These are phyloP conservation scores for Torulaspora indica DNA, from an alignment of 805 yeast genomes.

Conservation along the genomic window DNA sequence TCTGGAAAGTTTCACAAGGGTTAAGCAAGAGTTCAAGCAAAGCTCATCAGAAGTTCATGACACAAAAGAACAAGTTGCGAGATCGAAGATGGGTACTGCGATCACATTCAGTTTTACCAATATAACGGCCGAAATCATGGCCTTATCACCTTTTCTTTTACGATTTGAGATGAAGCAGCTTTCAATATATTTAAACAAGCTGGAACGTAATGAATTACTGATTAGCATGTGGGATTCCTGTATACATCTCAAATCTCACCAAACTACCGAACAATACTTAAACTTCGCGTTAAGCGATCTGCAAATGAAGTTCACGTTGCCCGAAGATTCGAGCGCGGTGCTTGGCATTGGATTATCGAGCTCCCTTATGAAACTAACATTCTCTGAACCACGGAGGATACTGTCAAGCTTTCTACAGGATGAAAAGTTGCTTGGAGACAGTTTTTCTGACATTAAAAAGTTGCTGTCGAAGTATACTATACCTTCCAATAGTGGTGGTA, in stretches of 20 bases:
- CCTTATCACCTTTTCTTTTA: conserved; percentile 24
- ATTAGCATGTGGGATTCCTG: conserved; percentile 27
- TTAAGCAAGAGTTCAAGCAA: conserved; percentile 3
- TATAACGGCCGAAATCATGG: conserved; percentile 26
- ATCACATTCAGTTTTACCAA: conserved; percentile 15
- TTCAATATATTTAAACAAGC: conserved; percentile 18
- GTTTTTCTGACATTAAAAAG: conserved; percentile 15
- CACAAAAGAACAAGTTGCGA: background rate
- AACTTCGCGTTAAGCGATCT: conserved; percentile 27
- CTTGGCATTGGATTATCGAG: conserved; percentile 14
- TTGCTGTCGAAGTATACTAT: conserved; percentile 11
- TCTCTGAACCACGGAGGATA: conserved; percentile 30
- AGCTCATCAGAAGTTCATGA: background rate
- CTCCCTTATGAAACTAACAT: conserved; percentile 26
- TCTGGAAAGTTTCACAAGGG: conserved; percentile 4
- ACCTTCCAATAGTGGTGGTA: background rate
- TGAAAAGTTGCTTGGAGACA: conserved; percentile 23
- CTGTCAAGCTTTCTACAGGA: conserved; percentile 27
- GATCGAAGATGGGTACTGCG: conserved; percentile 1
- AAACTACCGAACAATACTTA: conserved; percentile 28
- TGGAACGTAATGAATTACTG: conserved; percentile 15
- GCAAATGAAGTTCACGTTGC: conserved; percentile 13
- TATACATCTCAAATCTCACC: conserved; percentile 24
- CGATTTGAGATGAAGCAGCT: conserved; percentile 25
- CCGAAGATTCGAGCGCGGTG: conserved; percentile 10